Evolutionary conservation across 176 grass and related monocot species (phyloP).

Genomic region (Metroxylon sagu): DNA sequence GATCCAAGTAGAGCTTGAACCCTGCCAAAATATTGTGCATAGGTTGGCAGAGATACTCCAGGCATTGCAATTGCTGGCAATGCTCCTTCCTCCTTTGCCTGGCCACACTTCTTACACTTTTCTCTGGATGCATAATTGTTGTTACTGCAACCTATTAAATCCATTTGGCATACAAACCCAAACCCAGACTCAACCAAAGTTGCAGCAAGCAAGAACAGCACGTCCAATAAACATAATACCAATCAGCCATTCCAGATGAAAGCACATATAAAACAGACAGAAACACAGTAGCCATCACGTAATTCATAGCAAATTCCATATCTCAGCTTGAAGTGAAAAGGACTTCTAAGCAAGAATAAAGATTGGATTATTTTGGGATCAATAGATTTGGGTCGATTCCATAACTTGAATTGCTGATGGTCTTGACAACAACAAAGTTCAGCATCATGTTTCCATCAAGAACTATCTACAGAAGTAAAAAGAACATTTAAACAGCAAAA

Average conservation of each 20-base stretch:
- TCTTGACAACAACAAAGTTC: too few species aligned
- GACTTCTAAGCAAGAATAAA: too few species aligned
- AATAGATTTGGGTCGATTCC: too few species aligned
- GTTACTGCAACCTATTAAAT: slow-evolving; percentile 97
- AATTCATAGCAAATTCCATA: too few species aligned
- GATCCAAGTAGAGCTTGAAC: slow-evolving; percentile 46
- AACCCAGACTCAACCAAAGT: slow-evolving; percentile 32
- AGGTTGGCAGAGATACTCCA: slow-evolving; percentile 50
- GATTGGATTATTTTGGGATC: too few species aligned
- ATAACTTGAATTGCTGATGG: too few species aligned
- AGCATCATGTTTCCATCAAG: too few species aligned
- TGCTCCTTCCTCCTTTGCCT: slow-evolving; percentile 90
- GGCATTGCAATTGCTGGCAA: slow-evolving; percentile 74
- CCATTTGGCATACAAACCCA: slow-evolving; percentile 51
- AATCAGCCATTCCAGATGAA: slow-evolving; percentile 49
- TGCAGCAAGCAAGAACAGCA: slow-evolving; percentile 33
- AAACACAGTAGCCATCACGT: slow-evolving; percentile 13
- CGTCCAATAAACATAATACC: slow-evolving; percentile 49
- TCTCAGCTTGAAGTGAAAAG: too few species aligned
- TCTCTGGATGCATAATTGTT: slow-evolving; percentile 99
- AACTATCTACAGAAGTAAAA: too few species aligned
- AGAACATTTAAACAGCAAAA: too few species aligned
- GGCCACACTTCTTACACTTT: slow-evolving; percentile 94
- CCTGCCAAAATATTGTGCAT: slow-evolving; percentile 65
- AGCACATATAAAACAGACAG: slow-evolving; percentile 51